Conservation (phyloP, 192 early-diverging fungal species). For the Coemansia sp. region DNA sequence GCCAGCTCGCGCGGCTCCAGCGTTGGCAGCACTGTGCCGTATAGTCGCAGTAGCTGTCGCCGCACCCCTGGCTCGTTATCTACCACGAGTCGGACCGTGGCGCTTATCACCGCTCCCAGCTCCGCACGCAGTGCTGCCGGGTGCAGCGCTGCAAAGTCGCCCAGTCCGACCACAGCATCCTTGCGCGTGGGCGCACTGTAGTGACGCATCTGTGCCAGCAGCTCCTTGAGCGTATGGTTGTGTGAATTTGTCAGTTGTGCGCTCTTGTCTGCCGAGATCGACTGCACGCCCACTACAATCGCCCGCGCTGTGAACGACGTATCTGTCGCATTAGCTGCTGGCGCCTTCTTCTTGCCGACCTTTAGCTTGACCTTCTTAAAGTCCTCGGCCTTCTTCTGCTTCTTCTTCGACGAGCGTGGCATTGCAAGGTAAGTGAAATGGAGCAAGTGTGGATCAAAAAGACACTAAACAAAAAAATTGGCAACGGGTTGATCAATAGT, state of each 20-base stretch:
- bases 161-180: slow-evolving; percentile 54
- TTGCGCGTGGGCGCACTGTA: slow-evolving; percentile 63
- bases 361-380: slow-evolving; percentile 91
- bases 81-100: slow-evolving; percentile 43
- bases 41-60: slow-evolving; percentile 53
- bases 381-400: slow-evolving; percentile 74
- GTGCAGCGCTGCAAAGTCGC: slow-evolving; percentile 49
- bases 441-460: neutral
- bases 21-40: slow-evolving; percentile 38
- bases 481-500: too few relatives aligned
- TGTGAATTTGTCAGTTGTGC: slow-evolving; percentile 68
- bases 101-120: slow-evolving; percentile 54
- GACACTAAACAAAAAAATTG: neutral
- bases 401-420: slow-evolving; percentile 67
- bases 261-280: slow-evolving; percentile 74
- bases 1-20: slow-evolving; percentile 60
- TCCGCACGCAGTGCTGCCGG: slow-evolving; percentile 32
- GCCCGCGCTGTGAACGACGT: slow-evolving; percentile 80
- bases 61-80: slow-evolving; percentile 55
- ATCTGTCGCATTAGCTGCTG: slow-evolving; percentile 74
- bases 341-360: slow-evolving; percentile 83
- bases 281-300: slow-evolving; percentile 79
- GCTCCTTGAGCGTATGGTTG: slow-evolving; percentile 74
- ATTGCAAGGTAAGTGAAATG: slow-evolving; percentile 22
- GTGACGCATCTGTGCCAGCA: slow-evolving; percentile 75